Evolutionary conservation across 2,329 filamentous ascomycete genomes (phyloP).

Genomic region (Amesomyces nigricolor): DNA sequence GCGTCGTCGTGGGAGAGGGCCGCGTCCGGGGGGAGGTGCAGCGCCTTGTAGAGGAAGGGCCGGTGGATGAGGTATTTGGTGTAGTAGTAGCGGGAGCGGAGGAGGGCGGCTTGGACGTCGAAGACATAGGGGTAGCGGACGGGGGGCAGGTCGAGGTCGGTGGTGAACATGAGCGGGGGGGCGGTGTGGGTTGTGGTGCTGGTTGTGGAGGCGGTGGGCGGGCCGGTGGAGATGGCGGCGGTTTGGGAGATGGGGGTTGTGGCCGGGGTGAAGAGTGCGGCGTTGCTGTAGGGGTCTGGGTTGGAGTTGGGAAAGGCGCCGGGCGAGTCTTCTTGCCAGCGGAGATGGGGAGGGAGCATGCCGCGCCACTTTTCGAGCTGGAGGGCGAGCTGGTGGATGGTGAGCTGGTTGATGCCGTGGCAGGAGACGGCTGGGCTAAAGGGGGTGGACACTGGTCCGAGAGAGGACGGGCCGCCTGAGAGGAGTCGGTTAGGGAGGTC

Average conservation of each 20-base stretch:
- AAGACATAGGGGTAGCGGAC: conserved; percentile 46
- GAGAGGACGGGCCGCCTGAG: neutral
- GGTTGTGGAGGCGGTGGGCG: neutral
- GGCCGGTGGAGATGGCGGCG: conserved; percentile 22
- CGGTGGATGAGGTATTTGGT: conserved; percentile 52
- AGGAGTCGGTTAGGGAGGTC: neutral
- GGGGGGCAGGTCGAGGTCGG: conserved; percentile 40
- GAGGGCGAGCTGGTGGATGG: conserved; percentile 46
- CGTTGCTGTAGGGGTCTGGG: conserved; percentile 24
- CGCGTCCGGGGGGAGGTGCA: conserved; percentile 47
- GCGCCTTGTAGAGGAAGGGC: conserved; percentile 54
- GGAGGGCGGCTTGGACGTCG: conserved; percentile 51
- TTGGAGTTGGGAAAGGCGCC: conserved; percentile 35
- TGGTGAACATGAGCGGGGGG: conserved; percentile 39
- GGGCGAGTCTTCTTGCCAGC: conserved; percentile 52
- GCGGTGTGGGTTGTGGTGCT: conserved; percentile 8
- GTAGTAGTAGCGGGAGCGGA: conserved; percentile 55
- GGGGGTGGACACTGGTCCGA: neutral
- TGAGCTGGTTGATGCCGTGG: conserved; percentile 27
- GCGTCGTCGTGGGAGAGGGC: conserved; percentile 48
- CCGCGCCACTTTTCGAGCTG: conserved; percentile 55
- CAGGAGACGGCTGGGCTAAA: conserved; percentile 13
- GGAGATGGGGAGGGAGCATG: conserved; percentile 47
- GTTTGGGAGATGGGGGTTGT: conserved; percentile 21
- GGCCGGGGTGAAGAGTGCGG: conserved; percentile 12